Base-by-base conservation (phyloP, 305 asterid species). In the Ilex paraguariensis region DNA sequence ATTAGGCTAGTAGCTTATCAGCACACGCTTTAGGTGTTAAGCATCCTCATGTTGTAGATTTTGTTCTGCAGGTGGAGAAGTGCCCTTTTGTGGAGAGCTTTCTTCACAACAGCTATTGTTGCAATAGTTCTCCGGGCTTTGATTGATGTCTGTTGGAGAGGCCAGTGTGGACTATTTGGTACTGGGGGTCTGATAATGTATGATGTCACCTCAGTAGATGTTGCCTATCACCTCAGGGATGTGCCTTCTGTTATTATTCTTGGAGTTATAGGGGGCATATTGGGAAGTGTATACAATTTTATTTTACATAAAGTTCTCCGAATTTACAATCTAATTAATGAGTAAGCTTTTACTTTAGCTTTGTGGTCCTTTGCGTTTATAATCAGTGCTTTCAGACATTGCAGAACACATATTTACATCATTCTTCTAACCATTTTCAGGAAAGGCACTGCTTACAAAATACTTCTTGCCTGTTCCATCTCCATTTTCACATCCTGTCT, bases 171-270 rank as follows among this genome's bases (percentile, higher is more conserved):
- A 60, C 82, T 91, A 36, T 91, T 91, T 74, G 98, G 98, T 64
- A 91, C 82, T 79, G 98, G 98, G 51, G 98, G 98, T 45, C 81
- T 91, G 60, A 91, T 91, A 67, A 82, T 88, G 95, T 91, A 73
- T 57, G 95, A 91, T 74, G 97, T 88, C 76, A 86, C 91, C 53
- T 86, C 96, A 7, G 90, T 71, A 66, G 70, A 89, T 72, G 69
- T 77, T 50, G 57, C 89, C 50, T 88, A 91, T 79, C 95, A 83
- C 74, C 71, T 88, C 65, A n/a, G 49, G 71, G 98, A 91, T 64
- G 90, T 91, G 68, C 96, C 97, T 68, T 85, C 83, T 31, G 95
- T 87, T 66, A 79, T 91, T 73, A 67, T 88, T 72, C 95, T 91
- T 66, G 98, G 85, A 61, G 69, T 85, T 42, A 46, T 84, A 10